phyloP scores from a whole-genome alignment of 768 basidiomycete species.

The Saitozyma podzolica region DNA sequence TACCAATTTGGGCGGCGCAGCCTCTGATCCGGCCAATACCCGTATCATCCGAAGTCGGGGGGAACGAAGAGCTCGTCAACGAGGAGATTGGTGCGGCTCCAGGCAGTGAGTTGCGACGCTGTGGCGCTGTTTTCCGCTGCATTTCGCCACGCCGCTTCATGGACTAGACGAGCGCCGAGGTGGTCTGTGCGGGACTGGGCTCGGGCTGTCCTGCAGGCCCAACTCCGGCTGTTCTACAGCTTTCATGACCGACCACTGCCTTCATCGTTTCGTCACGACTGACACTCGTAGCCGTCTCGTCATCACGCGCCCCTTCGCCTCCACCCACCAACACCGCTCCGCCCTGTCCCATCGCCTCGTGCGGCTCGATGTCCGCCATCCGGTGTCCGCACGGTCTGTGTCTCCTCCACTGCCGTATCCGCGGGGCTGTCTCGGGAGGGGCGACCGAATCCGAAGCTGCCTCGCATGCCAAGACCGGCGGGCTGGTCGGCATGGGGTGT shows the following conservation, averaged over 20 bases:
- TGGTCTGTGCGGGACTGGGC: no score
- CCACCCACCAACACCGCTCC: conserved; percentile 1
- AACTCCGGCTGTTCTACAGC: no score
- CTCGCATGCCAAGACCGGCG: conserved; percentile 27
- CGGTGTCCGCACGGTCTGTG: conserved; percentile 45
- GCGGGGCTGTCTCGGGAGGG: conserved; percentile 30
- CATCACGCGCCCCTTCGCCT: conserved; percentile 1
- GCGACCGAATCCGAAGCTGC: conserved; percentile 27
- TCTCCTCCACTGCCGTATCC: conserved; percentile 47
- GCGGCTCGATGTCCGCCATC: conserved; percentile 36
- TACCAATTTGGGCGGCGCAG: conserved; percentile 73
- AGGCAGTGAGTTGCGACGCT: background rate
- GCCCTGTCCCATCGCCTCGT: conserved; percentile 9
- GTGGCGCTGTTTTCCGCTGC: no score
- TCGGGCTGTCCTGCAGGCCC: no score
- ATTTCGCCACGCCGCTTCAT: no score
- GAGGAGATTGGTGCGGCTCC: background rate
- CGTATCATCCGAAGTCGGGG: conserved; percentile 24
- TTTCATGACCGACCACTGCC: no score
- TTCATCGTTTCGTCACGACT: no score
- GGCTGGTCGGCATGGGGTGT: conserved; percentile 47
- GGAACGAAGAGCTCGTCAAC: conserved; percentile 21
- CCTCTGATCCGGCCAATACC: conserved; percentile 63
- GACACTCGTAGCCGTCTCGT: no score
- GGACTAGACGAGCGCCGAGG: no score